Evolutionary conservation across 176 grass and related monocot species (phyloP), one percentile per base, ranked within the genome.

Genomic region (Rhynchospora tenuis): DNA sequence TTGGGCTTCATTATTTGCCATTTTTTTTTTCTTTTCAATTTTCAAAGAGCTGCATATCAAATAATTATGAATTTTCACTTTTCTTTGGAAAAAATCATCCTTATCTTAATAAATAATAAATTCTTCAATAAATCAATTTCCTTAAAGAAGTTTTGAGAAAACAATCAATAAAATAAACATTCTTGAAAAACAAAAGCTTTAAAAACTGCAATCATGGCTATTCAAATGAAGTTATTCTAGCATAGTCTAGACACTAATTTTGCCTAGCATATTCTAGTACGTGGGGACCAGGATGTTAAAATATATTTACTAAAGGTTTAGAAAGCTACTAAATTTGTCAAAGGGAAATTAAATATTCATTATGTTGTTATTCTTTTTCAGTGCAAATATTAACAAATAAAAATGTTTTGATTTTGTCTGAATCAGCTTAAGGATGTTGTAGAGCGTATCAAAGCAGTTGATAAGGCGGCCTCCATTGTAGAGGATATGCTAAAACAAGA

Each of bases 381-480:
- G 55, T 43, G 43, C 68, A 43, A 64, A 17, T 50, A 11, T 52
- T 52, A 54, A 75, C 72, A 44, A 86, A 64, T 78, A 87, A 79
- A 38, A 69, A 79, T 55, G 69, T 52, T 59, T 24, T 85, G 42
- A 24, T 64, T 58, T 86, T 84, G 28, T 6, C 15, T 63, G 23
- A 29, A 64, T 85, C 84, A 98, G 92, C 74, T 93, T 64, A 95
- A 90, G 90, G 95, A 95, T 87, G 91, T 86, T 1, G 81, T 90
- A 78, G 95, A 98, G 73, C 87, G 95, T 42, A 93, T 95, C 76
- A 94, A 86, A 90, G 92, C 92, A 77, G 92, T 98, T 90, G 95
- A 98, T 87, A 82, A 50, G 73, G 95, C 92, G 4, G 88, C 95
- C 78, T 91, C 89, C 51, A 91, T 93, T 87, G 84, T 98, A 15